Conservation (phyloP, 208 protist genomes). For the Phytomonas francai region DNA sequence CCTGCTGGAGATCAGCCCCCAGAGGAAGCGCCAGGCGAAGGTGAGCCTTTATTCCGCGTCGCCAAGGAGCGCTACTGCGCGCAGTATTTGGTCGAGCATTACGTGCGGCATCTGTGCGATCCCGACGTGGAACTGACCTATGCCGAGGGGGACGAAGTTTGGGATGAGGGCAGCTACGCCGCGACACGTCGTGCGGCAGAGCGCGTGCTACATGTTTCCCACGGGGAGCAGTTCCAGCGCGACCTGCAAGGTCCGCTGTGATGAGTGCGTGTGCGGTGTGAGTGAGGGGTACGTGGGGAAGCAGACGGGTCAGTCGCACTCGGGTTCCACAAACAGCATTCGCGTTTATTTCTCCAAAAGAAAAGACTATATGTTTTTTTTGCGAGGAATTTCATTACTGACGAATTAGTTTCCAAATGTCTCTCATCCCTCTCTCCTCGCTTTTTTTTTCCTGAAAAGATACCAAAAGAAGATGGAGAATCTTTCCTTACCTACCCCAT, state of each 20-base stretch:
- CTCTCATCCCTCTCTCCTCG: too few relatives aligned
- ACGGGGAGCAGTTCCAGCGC: not conserved
- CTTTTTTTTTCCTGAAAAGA: not conserved
- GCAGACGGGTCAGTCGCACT: too few relatives aligned
- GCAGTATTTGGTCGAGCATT: conserved; percentile 57
- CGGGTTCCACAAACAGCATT: too few relatives aligned
- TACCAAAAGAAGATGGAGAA: not conserved
- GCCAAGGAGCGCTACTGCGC: conserved; percentile 34
- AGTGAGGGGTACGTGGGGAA: not conserved
- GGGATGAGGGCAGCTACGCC: conserved; percentile 52
- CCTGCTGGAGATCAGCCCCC: conserved; percentile 2
- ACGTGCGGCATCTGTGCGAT: conserved; percentile 44
- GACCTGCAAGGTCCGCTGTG: not conserved
- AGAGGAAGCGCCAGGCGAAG: conserved; percentile 13
- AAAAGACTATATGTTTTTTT: too few relatives aligned
- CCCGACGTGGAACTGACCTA: conserved; percentile 53
- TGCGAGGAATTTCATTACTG: too few relatives aligned
- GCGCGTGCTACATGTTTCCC: not conserved
- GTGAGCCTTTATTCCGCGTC: conserved; percentile 1
- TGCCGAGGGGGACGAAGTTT: conserved; percentile 83
- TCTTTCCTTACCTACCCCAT: not conserved
- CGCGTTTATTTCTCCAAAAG: too few relatives aligned
- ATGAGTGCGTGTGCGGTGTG: not conserved
- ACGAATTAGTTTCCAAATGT: too few relatives aligned
- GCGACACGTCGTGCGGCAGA: not conserved